Base-by-base conservation (phyloP, 305 asterid genomes). In the Fraxinus paxiana region DNA sequence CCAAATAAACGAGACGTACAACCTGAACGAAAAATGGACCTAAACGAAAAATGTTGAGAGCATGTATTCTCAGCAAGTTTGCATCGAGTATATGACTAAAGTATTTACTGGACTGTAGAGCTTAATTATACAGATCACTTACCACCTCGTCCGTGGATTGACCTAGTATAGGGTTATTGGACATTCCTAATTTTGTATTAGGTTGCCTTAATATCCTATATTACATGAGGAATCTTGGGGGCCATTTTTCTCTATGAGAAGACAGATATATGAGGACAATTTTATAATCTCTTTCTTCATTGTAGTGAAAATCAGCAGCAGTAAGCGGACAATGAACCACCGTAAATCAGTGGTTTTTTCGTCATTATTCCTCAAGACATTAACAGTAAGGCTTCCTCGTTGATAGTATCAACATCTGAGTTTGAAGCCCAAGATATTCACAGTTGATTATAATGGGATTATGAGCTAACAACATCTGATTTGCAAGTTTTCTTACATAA, bases 51-150 rank as follows among this genome's bases (percentile, higher is more conserved):
- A 30, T 30, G 67, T 59, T 8, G 69, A 17, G 4, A 59, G 69
- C 30, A 59, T 17, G 30, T n/a, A 51, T n/a, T 88, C 80, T 78
- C 87, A 17, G 54, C 75, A 2, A 77, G 87, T 46, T n/a, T 5
- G 61, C 24, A 4, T 51, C 22, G 22, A 51, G 22, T n/a, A n/a
- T n/a, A 17, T n/a, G 3, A n/a, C 20, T 5, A 5, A 51, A n/a
- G 63, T 51, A 51, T 51, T 3, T n/a, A 5, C 22, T 51, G 63
- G 63, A 51, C 63, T n/a, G 24, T 6, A 5, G 24, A n/a, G 63
- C 24, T 54, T 17, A 54, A 54, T 0, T 54, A 17, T 54, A 1
- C 24, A 54, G 63, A n/a, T 54, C 24, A 54, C 63, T 5, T 54
- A 54, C 18, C 63, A 5, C 63, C 24, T 51, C 1, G 63, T 13